Conservation (phyloP, 1,139 yeast genomes). For the Yamadazyma diddensiae region DNA sequence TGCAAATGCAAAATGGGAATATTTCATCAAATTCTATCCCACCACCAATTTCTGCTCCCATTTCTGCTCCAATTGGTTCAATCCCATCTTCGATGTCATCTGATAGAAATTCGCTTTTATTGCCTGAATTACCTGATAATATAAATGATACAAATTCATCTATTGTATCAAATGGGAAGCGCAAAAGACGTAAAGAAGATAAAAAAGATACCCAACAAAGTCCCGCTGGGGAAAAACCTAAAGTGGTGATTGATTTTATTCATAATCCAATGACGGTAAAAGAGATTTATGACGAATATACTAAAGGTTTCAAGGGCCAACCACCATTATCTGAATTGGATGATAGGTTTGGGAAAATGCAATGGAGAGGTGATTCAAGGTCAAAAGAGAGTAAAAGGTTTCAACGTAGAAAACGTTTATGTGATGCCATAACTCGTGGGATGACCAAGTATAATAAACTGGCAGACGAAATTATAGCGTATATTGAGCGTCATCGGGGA, state of each 20-base stretch:
- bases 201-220: background rate
- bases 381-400: slow-evolving; percentile 47
- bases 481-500: slow-evolving; percentile 43
- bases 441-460: slow-evolving; percentile 39
- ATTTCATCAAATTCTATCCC: background rate
- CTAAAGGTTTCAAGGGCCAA: slow-evolving; percentile 47
- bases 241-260: slow-evolving; percentile 37
- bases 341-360: slow-evolving; percentile 42
- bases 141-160: background rate
- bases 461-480: slow-evolving; percentile 42
- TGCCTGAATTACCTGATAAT: background rate
- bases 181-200: background rate
- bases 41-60: no score
- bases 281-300: slow-evolving; percentile 47
- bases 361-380: slow-evolving; percentile 49
- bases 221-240: slow-evolving; percentile 28
- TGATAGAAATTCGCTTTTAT: background rate
- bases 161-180: background rate
- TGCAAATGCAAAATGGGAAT: background rate
- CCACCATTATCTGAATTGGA: slow-evolving; percentile 45
- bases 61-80: no score
- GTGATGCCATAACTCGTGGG: slow-evolving; percentile 46
- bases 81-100: no score
- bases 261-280: slow-evolving; percentile 47
- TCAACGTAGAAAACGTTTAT: slow-evolving; percentile 44